Evolutionary conservation across 306 rosid species (phyloP).

Genomic region (Trifolium pratense): DNA sequence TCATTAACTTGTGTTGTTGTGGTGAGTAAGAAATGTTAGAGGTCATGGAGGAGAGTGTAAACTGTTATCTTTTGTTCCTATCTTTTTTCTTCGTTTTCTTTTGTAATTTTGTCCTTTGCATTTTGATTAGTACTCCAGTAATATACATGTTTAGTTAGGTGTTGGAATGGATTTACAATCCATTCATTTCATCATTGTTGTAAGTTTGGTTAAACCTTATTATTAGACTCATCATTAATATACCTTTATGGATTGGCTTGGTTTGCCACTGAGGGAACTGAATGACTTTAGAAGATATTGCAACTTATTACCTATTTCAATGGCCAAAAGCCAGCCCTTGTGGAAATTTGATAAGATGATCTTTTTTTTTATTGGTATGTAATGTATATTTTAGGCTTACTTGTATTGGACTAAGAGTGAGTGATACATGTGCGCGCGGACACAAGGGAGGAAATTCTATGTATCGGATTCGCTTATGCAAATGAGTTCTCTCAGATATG

Average conservation of each 20-base stretch:
- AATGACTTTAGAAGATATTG: constrained; percentile 30
- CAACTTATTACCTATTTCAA: constrained; percentile 11
- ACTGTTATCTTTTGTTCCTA: constrained; percentile 29
- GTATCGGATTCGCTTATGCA: too few relatives aligned
- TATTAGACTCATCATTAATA: constrained; percentile 40
- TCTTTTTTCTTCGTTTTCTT: neutral
- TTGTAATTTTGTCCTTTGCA: neutral
- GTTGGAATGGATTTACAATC: constrained; percentile 52
- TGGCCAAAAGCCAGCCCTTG: constrained; percentile 7
- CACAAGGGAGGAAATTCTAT: too few relatives aligned
- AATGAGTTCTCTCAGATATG: too few relatives aligned
- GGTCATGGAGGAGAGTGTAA: constrained; percentile 45
- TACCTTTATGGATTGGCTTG: constrained; percentile 55
- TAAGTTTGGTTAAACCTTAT: constrained; percentile 47
- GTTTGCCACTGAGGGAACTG: constrained; percentile 39
- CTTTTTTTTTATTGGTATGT: too few relatives aligned
- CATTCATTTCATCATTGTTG: constrained; percentile 48
- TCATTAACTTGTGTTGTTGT: constrained; percentile 40
- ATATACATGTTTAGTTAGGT: constrained; percentile 50
- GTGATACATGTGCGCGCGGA: too few relatives aligned
- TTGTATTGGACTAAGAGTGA: too few relatives aligned
- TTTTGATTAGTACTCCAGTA: constrained; percentile 34
- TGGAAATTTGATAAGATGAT: neutral
- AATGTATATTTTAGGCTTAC: too few relatives aligned
- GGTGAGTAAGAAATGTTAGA: constrained; percentile 32